A percentile compares a stretch with the other conserved stretches of the same genome.
These are phyloP conservation scores for Aegilops speltoides DNA, from an alignment of 176 grass and related monocot species.

Conservation along the genomic window DNA sequence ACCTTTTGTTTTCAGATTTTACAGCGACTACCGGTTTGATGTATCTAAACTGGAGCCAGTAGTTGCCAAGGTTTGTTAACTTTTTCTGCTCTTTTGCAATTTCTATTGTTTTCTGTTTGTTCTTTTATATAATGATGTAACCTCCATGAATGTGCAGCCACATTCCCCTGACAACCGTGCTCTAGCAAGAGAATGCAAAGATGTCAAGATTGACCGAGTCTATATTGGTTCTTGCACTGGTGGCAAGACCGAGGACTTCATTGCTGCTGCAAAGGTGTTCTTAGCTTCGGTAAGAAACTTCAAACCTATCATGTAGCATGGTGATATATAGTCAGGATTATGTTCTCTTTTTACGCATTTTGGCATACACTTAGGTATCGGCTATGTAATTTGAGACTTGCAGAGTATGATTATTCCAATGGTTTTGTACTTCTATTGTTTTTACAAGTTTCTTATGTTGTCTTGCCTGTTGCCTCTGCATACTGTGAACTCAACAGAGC, in stretches of 20 bases:
- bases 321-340: neutral
- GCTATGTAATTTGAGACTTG: neutral
- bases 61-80: constrained; percentile 79
- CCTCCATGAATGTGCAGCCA: constrained; percentile 49
- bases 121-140: neutral
- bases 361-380: neutral
- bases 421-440: neutral
- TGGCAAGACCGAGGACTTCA: constrained; percentile 91
- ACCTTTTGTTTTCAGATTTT: constrained; percentile 53
- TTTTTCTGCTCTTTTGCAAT: neutral
- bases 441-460: neutral
- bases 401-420: neutral
- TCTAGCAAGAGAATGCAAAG: constrained; percentile 94
- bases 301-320: constrained; percentile 1
- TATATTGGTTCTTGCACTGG: constrained; percentile 99
- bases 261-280: constrained; percentile 91
- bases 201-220: constrained; percentile 90
- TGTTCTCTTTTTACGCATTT: neutral
- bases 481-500: neutral
- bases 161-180: constrained; percentile 97
- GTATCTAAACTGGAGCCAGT: constrained; percentile 93
- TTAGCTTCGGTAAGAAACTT: constrained; percentile 76
- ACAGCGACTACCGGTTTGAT: constrained; percentile 81
- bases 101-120: constrained; percentile 1
- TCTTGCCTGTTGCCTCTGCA: neutral